phyloP scores from a whole-genome alignment of 192 early-diverging fungal species.

The Dimargaris xerosporica region DNA sequence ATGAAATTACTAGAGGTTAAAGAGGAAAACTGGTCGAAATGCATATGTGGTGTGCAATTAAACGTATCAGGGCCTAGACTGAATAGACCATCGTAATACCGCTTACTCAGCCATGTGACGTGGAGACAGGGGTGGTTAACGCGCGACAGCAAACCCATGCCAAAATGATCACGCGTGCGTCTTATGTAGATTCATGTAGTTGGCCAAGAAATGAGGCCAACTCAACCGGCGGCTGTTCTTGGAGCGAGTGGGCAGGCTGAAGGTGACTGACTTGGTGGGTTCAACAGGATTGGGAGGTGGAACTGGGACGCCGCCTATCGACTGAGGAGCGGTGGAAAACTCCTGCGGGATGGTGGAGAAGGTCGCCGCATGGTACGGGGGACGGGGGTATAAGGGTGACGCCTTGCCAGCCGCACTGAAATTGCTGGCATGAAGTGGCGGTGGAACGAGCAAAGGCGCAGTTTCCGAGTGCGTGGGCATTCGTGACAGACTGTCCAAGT shows the following conservation, averaged over 20 bases:
- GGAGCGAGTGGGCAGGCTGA: background rate
- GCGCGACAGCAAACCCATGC: no score
- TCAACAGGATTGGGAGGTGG: background rate
- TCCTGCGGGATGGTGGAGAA: background rate
- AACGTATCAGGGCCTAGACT: no score
- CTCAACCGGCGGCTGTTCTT: background rate
- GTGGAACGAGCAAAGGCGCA: background rate
- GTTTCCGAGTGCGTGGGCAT: no score
- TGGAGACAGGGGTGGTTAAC: no score
- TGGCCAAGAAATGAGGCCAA: slow-evolving; percentile 4
- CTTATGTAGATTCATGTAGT: no score
- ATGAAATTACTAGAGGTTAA: no score
- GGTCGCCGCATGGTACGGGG: background rate
- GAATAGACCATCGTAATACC: no score
- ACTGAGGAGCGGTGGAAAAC: background rate
- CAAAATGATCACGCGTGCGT: no score
- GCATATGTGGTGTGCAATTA: no score
- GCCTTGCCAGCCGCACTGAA: background rate
- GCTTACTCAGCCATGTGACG: no score
- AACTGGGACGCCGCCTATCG: background rate
- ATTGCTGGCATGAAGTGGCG: background rate
- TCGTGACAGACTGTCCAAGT: no score
- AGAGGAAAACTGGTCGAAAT: no score
- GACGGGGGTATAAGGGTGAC: background rate
- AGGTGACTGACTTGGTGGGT: background rate